A percentile compares a stretch with the other conserved stretches of the same genome.
Conservation (phyloP, 2,329 filamentous ascomycete genomes). For the Fusarium robinianum region DNA sequence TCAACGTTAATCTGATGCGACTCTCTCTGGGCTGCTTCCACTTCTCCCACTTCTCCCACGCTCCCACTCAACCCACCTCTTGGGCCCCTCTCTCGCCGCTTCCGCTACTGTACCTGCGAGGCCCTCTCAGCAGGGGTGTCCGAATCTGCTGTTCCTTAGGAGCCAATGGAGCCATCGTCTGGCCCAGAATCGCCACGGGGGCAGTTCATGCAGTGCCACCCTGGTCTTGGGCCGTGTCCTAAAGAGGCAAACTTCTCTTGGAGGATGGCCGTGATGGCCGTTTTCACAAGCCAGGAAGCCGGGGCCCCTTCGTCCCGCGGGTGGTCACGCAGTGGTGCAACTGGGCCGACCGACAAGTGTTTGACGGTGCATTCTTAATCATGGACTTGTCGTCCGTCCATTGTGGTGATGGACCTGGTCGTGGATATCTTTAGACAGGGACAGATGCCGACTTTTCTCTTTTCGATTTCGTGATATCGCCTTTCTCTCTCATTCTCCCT, state of each 20-base stretch:
- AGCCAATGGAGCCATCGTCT: conserved; percentile 10
- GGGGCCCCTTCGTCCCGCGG: conserved; percentile 4
- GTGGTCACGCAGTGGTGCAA: background rate
- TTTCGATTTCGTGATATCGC: background rate
- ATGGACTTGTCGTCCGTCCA: conserved; percentile 7
- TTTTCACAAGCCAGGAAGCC: conserved; percentile 12
- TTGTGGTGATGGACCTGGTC: background rate
- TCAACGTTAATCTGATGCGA: conserved; percentile 15
- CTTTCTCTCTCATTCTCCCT: background rate
- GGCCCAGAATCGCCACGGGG: conserved; percentile 5
- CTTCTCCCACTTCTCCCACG: too few relatives aligned
- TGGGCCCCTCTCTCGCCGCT: conserved; percentile 5
- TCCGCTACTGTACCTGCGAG: conserved; percentile 4
- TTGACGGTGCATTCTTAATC: conserved; percentile 10
- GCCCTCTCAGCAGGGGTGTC: conserved; percentile 5
- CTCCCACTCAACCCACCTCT: too few relatives aligned
- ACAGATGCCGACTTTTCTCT: conserved; percentile 1
- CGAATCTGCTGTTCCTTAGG: conserved; percentile 2
- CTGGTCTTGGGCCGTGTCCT: conserved; percentile 3
- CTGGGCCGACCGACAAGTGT: conserved; percentile 8
- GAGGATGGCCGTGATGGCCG: conserved; percentile 7
- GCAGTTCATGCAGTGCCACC: conserved; percentile 8
- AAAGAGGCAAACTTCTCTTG: conserved; percentile 9
- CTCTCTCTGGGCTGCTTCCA: too few relatives aligned
- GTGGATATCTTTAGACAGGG: background rate